Evolutionary conservation across 257 asterid genomes (phyloP).

Genomic region (Solanum chiquidenum): DNA sequence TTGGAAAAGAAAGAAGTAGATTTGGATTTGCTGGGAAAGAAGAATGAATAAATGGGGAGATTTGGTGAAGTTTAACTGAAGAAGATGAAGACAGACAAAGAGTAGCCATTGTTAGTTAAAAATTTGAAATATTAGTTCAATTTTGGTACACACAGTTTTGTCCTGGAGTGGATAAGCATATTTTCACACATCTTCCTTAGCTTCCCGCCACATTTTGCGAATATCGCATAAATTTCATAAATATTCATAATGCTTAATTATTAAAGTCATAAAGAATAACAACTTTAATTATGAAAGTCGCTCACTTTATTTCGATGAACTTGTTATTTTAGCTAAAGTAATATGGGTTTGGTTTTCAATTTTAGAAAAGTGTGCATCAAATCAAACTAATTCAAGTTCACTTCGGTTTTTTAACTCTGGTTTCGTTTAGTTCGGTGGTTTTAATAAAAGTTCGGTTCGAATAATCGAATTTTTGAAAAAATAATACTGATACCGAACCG

Average conservation of each 20-base stretch:
- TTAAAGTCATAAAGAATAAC: no score
- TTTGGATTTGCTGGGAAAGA: not conserved
- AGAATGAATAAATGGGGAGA: not conserved
- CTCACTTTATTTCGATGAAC: no score
- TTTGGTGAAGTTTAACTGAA: not conserved
- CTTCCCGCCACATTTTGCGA: not conserved
- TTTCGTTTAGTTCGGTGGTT: no score
- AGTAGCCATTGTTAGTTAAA: conserved; percentile 18
- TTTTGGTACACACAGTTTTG: not conserved
- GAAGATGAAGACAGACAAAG: conserved; percentile 4
- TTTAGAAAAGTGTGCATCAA: rapidly evolving
- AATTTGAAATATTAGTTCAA: not conserved
- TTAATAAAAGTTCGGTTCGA: no score
- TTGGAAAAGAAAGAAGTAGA: not conserved
- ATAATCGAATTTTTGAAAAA: no score
- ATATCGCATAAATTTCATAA: no score
- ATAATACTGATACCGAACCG: no score
- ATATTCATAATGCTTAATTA: no score
- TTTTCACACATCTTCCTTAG: not conserved
- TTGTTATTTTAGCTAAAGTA: no score
- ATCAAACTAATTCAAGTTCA: no score
- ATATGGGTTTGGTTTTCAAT: no score
- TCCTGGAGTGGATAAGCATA: not conserved
- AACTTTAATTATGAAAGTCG: no score
- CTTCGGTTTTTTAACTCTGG: rapidly evolving